Percentiles rank a stretch among this genome's conserved stretches.
Evolutionary conservation across 1,139 yeast genomes (phyloP).

Genomic region (Yamadazyma diospyri): DNA sequence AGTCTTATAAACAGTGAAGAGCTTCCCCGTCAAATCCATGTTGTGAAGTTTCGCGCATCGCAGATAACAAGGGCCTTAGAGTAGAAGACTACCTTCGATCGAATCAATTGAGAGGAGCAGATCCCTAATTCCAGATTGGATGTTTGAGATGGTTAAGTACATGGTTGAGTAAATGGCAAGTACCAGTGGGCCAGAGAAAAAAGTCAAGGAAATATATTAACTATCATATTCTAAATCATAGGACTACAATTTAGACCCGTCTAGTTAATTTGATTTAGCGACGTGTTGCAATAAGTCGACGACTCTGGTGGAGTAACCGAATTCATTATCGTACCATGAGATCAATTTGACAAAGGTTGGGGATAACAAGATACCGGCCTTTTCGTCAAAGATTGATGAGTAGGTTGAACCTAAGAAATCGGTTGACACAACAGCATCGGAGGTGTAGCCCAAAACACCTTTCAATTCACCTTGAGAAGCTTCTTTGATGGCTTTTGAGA

Average conservation of each 20-base stretch:
- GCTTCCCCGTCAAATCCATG: conserved; percentile 3
- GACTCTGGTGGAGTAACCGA: conserved; percentile 90
- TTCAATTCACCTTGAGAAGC: conserved; percentile 68
- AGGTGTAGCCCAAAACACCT: conserved; percentile 81
- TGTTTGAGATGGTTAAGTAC: too few species aligned
- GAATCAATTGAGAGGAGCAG: background rate
- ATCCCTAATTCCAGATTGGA: too few species aligned
- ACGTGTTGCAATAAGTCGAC: conserved; percentile 78
- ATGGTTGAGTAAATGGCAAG: too few species aligned
- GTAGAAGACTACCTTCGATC: background rate
- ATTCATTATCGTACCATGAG: conserved; percentile 90
- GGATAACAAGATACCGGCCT: conserved; percentile 81
- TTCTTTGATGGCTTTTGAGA: conserved; percentile 66
- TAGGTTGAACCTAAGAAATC: conserved; percentile 76
- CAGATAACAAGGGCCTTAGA: background rate
- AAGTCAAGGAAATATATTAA: background rate
- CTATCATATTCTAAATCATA: background rate
- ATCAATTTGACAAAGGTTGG: conserved; percentile 82
- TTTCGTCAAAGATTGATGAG: conserved; percentile 81
- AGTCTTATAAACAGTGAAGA: conserved; percentile 3
- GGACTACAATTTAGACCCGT: conserved; percentile 11
- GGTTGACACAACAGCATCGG: conserved; percentile 81
- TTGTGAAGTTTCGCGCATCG: background rate
- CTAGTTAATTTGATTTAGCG: conserved; percentile 44
- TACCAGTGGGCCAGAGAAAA: too few species aligned